Evolutionary conservation across 2,329 filamentous ascomycete genomes (phyloP).

Genomic region (Penicillium paneum): DNA sequence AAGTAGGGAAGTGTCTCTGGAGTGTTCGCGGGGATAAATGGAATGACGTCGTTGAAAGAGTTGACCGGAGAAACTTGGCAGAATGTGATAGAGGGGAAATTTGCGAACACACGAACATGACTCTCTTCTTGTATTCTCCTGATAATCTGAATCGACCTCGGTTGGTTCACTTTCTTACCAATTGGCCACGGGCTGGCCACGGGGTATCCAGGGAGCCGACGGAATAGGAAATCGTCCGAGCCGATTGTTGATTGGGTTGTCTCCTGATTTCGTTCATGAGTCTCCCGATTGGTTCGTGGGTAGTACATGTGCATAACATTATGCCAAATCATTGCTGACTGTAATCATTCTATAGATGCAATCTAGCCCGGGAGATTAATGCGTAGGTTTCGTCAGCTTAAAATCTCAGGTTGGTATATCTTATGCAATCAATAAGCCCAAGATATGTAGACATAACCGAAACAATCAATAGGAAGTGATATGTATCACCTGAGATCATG

Average conservation of each 20-base stretch:
- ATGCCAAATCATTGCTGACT: neutral
- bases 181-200: slow-evolving; percentile 17
- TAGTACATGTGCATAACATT: neutral
- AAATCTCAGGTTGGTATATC: neutral
- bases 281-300: slow-evolving; percentile 12
- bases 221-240: slow-evolving; percentile 8
- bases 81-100: neutral
- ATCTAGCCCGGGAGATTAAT: neutral
- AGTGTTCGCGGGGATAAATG: slow-evolving; percentile 2
- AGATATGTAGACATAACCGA: neutral
- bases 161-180: slow-evolving; percentile 15
- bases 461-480: neutral
- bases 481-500: neutral
- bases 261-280: neutral
- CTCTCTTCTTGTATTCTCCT: slow-evolving; percentile 12
- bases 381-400: neutral
- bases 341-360: neutral
- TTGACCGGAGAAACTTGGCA: slow-evolving; percentile 4
- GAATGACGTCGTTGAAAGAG: slow-evolving; percentile 17
- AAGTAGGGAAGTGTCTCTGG: neutral
- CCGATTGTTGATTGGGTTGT: neutral
- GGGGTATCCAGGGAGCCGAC: slow-evolving; percentile 12
- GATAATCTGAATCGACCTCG: slow-evolving; percentile 7
- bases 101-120: slow-evolving; percentile 2
- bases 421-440: neutral